Evolutionary conservation across 768 basidiomycete genomes (phyloP).

Genomic region (Pholiota molesta): DNA sequence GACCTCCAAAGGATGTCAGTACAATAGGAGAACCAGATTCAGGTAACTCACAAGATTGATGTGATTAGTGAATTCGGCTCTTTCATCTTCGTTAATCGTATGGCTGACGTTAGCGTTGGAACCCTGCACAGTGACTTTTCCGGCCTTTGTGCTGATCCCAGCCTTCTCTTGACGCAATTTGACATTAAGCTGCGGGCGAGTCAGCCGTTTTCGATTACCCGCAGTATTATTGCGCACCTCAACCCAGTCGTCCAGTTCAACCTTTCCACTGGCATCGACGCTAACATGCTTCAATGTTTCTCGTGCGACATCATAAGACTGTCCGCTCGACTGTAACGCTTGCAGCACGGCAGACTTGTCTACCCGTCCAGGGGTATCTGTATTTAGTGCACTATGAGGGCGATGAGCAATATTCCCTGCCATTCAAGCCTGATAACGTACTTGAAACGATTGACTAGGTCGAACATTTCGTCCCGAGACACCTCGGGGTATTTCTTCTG

Average conservation of each 20-base stretch:
- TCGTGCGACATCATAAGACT: constrained; percentile 88
- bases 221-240: constrained; percentile 60
- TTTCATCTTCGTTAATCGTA: constrained; percentile 97
- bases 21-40: neutral
- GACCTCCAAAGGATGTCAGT: constrained; percentile 55
- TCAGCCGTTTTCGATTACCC: constrained; percentile 21
- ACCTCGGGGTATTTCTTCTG: constrained; percentile 94
- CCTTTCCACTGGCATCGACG: constrained; percentile 92
- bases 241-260: constrained; percentile 98
- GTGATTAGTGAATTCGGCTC: constrained; percentile 95
- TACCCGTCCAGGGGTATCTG: constrained; percentile 80
- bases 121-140: constrained; percentile 93
- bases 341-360: constrained; percentile 84
- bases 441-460: constrained; percentile 96
- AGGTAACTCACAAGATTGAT: constrained; percentile 80
- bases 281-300: constrained; percentile 93
- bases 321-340: constrained; percentile 75
- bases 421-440: constrained; percentile 43
- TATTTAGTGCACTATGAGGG: constrained; percentile 61
- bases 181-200: constrained; percentile 64
- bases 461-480: constrained; percentile 91
- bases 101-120: constrained; percentile 95
- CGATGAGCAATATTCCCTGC: constrained; percentile 16
- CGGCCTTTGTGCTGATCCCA: constrained; percentile 65
- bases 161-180: constrained; percentile 64